Base-by-base conservation (phyloP, 169 alveolate genomes). In the Cystoisospora suis region DNA sequence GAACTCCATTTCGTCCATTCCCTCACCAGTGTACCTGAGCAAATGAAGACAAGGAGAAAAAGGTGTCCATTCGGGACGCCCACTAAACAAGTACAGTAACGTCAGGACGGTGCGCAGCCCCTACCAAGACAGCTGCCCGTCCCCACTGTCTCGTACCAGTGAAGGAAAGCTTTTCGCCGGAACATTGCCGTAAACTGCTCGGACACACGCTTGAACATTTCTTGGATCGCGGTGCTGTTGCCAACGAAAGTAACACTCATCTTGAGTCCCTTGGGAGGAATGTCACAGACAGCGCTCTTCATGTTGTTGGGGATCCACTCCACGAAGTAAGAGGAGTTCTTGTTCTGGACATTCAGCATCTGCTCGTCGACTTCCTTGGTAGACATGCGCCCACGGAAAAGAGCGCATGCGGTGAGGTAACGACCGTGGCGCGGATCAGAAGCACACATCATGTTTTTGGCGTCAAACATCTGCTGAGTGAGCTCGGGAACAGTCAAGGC, bases 381-480 rank as follows among this genome's bases (percentile, higher is more conserved):
- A 91, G 99, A 97, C 99, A 99, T 98, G 95, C 99, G 97, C 87
- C 99, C 99, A 93, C 99, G 98, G 98, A 98, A 98, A 95, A 98
- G 96, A 69, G 99, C 99, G 85, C 99, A 97, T 46, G 99, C 99
- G 85, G 99, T 98, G 90, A 99, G 97, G 96, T 99, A 98, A 93
- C 99, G 97, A 81, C 99, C 99, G 95, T 98, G 99, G 95, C 99
- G 98, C 85, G 99, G 99, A 95, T 98, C 99, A 53, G 99, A 97
- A 59, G 99, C 99, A 97, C 99, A 98, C 99, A 99, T 98, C 99
- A 98, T 98, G 97, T 98, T 99, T 96, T 98, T 96, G 91, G 99
- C 99, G 91, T 98, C 99, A 96, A 98, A 99, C 99, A 98, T 98
- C 94, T 98, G 99, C 95, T 98, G 99, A 61, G 99, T 98, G 81